Evolutionary conservation across 352 stramenopile species (phyloP), one percentile per base, ranked within the genome.

Genomic region (Phytophthora lateralis): DNA sequence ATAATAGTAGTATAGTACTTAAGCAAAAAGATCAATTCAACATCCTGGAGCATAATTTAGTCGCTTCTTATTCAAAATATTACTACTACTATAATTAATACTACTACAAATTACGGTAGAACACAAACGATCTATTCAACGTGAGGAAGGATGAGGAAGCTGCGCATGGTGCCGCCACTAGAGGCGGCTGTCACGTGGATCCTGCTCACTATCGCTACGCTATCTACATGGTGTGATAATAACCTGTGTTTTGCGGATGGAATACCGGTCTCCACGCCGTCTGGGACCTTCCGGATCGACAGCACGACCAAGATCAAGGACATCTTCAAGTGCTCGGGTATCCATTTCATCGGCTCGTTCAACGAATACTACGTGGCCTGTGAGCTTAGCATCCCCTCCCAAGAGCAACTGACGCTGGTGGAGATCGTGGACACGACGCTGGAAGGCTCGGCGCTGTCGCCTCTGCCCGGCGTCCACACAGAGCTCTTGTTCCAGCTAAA

Each of bases 311-410:
- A 80, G 42, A 63, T 86, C 37, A 63, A 79, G 3, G 74, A 84
- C 27, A 63, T 88, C 18, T 88, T 88, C 63, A 66, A 93, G 80
- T 95, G 85, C 53, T 91, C 82, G 0, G 51, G 61, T 1, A 55
- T 84, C 17, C 77, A 78, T 43, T 76, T 81, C 1, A 92, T 95
- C 26, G 86, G 86, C 14, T 82, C 69, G 34, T 95, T 88, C 67
- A 93, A 95, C 57, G 86, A 95, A 52, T 92, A 89, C 55, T 95
- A 88, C 58, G 79, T 91, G 9, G 57, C 74, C n/a, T 95, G 86
- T 48, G 60, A 68, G 38, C 66, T 93, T 10, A n/a, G 37, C 3
- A 45, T 78, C n/a, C 69, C 75, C 10, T 62, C 55, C 10, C 67
- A 71, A 20, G 64, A 70, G 10, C 34, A 24, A 9, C 9, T 90